Evolutionary conservation across 805 yeast species (phyloP).

Genomic region (Starmerella sp.): DNA sequence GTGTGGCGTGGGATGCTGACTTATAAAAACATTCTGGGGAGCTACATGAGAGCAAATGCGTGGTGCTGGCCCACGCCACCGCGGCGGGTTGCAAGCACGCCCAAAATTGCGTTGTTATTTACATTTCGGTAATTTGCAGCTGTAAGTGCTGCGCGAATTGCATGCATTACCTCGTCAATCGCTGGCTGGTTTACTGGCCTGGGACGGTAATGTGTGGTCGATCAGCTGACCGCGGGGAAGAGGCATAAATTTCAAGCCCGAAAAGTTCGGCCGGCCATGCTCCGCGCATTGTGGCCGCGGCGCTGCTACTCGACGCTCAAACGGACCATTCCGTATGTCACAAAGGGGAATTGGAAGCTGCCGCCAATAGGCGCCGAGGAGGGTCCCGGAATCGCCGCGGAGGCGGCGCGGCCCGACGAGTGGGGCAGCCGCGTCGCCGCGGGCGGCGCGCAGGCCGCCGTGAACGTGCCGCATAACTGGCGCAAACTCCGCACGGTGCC

Average conservation of each 20-base stretch:
- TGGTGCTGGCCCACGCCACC: no score
- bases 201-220: no score
- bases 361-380: slow-evolving; percentile 22
- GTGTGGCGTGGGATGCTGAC: slow-evolving; percentile 4
- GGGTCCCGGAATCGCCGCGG: neutral
- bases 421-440: slow-evolving; percentile 3
- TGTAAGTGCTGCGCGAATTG: no score
- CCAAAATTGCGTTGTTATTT: no score
- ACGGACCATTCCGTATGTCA: slow-evolving; percentile 16
- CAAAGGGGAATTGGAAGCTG: slow-evolving; percentile 29
- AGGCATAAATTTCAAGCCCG: neutral
- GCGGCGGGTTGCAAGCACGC: no score
- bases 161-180: no score
- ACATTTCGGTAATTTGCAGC: no score
- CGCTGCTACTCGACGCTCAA: slow-evolving; percentile 4
- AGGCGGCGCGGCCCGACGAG: neutral
- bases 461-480: slow-evolving; percentile 40
- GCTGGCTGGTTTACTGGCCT: no score
- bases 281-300: neutral
- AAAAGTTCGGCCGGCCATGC: neutral
- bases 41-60: no score
- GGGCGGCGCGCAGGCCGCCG: neutral
- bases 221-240: neutral
- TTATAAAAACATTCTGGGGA: neutral
- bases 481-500: slow-evolving; percentile 36